Evolutionary conservation across 1,139 yeast species (phyloP), one percentile per base, ranked within the genome.

Genomic region (Blastobotrys capitulatus): DNA sequence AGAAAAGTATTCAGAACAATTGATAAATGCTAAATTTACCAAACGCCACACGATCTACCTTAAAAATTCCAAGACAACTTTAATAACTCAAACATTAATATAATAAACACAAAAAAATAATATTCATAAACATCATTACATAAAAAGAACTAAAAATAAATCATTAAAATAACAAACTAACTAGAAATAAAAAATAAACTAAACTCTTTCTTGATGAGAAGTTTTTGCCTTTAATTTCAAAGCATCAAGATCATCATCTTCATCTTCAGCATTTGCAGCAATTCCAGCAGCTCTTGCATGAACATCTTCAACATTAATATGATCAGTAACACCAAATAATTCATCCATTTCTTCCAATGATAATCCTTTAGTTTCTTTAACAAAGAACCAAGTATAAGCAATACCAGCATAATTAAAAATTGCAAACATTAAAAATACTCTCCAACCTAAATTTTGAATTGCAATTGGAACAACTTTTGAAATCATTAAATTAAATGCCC

Each of bases 401-500:
- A 48, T 15, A 26, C 42, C 39, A 5, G 53, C 56, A n/a, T 50
- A 10, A 19, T 44, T 34, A 20, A 42, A 38, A 52, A 61, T 53
- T 15, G 64, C 62, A 56, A 66, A 79, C 26, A 80, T 81, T 56
- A 79, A 78, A 60, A 79, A 80, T 63, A 78, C 79, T n/a, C 64
- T 63, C 46, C 51, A 63, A 44, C 49, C 51, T 67, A 74, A 71
- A 53, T 61, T 66, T 46, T 66, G 58, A 58, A 74, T 15, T 18
- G 29, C 29, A 19, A 49, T 53, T 50, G 76, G 76, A 40, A 77
- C 72, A 56, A 74, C 72, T 69, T 73, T 66, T 47, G 78, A 80
- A 64, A 77, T 74, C 52, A 79, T 76, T 47, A 83, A 85, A 70
- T 84, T 85, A 62, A 80, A 83, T 55, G 83, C 66, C 94, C 94